A percentile compares a stretch with the other conserved stretches of the same genome.
These are phyloP conservation scores for Leccinellum rugosiceps DNA, from an alignment of 768 basidiomycete genomes.

Conservation along the genomic window DNA sequence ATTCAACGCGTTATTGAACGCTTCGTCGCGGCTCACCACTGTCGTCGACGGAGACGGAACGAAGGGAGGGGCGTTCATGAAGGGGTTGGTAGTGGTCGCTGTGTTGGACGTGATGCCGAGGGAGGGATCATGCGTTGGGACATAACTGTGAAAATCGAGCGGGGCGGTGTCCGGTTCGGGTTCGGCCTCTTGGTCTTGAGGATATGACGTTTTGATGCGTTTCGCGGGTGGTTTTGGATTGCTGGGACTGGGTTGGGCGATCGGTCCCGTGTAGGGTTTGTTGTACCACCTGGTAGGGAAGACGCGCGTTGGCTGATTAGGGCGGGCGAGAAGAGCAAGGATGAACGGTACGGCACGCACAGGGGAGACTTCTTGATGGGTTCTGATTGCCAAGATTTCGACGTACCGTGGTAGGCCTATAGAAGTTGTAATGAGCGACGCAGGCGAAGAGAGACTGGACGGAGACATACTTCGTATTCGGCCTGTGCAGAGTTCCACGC, in stretches of 20 bases:
- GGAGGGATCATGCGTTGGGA: constrained; percentile 67
- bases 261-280: constrained; percentile 38
- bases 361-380: constrained; percentile 68
- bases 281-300: constrained; percentile 70
- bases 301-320: background rate
- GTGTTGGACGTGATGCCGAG: constrained; percentile 37
- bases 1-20: constrained; percentile 67
- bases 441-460: background rate
- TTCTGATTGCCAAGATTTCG: constrained; percentile 68
- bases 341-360: constrained; percentile 39
- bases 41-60: constrained; percentile 33
- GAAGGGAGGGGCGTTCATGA: constrained; percentile 18
- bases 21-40: constrained; percentile 65
- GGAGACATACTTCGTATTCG: constrained; percentile 61
- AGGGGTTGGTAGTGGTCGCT: constrained; percentile 9
- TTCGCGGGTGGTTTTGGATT: constrained; percentile 1
- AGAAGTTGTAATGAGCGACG: background rate
- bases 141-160: constrained; percentile 65
- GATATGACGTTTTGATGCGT: background rate
- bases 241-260: constrained; percentile 11
- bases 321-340: background rate
- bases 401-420: constrained; percentile 63
- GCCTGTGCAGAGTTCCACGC: constrained; percentile 85
- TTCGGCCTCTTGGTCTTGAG: constrained; percentile 2
- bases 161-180: constrained; percentile 53